Evolutionary conservation across 108 stramenopile genomes (phyloP).

Genomic region (Schizochytrium sp.): DNA sequence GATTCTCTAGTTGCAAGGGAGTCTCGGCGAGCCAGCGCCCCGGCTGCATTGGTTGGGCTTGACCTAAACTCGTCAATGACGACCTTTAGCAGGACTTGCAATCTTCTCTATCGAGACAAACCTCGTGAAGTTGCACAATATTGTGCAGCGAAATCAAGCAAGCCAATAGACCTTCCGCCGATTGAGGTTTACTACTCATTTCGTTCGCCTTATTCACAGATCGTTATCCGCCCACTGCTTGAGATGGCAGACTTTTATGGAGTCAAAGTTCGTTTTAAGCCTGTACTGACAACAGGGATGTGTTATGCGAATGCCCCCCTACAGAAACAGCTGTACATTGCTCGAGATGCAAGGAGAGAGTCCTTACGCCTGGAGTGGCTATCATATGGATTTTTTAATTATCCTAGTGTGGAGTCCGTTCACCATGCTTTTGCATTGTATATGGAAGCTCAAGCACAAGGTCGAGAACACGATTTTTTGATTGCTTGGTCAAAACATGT

Average conservation of each 20-base stretch:
- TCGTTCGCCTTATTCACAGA: conserved; percentile 1
- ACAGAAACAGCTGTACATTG: neutral
- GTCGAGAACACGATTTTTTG: neutral
- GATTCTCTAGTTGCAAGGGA: neutral
- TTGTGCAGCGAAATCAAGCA: neutral
- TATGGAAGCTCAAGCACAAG: conserved; percentile 1
- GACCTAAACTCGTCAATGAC: neutral
- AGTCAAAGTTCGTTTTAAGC: neutral
- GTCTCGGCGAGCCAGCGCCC: neutral
- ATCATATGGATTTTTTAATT: conserved; percentile 1
- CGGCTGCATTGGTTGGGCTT: neutral
- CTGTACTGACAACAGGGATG: conserved; percentile 5
- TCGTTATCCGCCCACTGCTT: neutral
- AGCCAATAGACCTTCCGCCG: neutral
- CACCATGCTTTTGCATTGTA: neutral
- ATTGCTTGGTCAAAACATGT: neutral
- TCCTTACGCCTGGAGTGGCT: neutral
- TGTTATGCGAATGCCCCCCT: neutral
- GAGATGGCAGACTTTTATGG: conserved; percentile 32
- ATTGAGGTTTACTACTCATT: conserved; percentile 13
- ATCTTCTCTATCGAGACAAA: neutral
- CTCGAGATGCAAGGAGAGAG: neutral
- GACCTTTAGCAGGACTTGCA: neutral
- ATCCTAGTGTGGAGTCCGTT: neutral
- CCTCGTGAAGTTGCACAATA: neutral